Base-by-base conservation (phyloP, 148 eudicot genomes). In the Limonium bicolor region DNA sequence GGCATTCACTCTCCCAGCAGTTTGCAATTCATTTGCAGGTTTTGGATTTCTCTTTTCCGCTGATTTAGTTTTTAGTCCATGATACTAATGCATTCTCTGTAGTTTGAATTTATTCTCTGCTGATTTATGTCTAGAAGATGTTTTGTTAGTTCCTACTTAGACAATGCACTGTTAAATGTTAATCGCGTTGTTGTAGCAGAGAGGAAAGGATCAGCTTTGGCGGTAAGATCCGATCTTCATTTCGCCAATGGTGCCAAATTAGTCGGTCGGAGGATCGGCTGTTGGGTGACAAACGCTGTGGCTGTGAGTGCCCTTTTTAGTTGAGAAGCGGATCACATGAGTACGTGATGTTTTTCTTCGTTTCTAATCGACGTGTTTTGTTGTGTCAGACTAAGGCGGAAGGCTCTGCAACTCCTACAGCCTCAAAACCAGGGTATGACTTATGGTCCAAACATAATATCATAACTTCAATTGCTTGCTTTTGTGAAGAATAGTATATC, bases 371-470 rank as follows among this genome's bases (percentile, higher is more conserved):
- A n/a, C n/a, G n/a, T n/a, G n/a, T n/a, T n/a, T n/a, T n/a, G n/a
- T 38, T 36, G 23, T 21, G 49, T 55, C 60, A 73, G 79, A 50
- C 71, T 11, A 63, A 65, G 55, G 56, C 80, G 31, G 79, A 73
- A 23, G 53, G 55, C 36, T 28, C 80, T 20, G 51, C 61, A 27
- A 44, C 70, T 30, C n/a, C n/a, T n/a, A 39, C 65, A 32, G 55
- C 70, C 30, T 70, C 81, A 10, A 75, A 75, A 59, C 57, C 77
- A 36, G 81, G 81, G 81, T 75, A 70, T 46, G 54, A 7, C 43
- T 5, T 48, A 18, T 13, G 11, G 3, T 48, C 32, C 36, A 7
- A 12, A 46, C 33, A 17, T 4, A 46, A 12, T 4, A 27, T 46
- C 28, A 11, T 29, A 20, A 4, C 28, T 52, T 35, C 30, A 12